phyloP scores from a whole-genome alignment of 371 early-diverging fungal species.

The Blakeslea trispora region DNA sequence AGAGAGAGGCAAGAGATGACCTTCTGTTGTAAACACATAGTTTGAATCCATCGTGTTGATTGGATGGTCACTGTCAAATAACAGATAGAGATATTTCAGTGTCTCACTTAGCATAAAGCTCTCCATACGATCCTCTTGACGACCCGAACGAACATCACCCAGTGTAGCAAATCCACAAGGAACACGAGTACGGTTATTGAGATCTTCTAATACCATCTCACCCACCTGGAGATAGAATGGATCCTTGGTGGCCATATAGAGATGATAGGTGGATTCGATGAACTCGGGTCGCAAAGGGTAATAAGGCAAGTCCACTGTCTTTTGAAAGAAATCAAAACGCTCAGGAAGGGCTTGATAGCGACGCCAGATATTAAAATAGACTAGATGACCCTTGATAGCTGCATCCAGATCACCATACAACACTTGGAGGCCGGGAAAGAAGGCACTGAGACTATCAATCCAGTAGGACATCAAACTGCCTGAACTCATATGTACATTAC shows the following conservation, averaged over 20 bases:
- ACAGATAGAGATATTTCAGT: constrained; percentile 88
- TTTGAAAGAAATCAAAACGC: constrained; percentile 72
- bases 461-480: constrained; percentile 71
- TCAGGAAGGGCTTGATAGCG: constrained; percentile 86
- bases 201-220: constrained; percentile 79
- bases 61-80: constrained; percentile 53
- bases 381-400: constrained; percentile 79
- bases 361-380: constrained; percentile 87
- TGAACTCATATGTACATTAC: constrained; percentile 81
- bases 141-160: constrained; percentile 63
- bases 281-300: constrained; percentile 95
- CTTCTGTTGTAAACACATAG: constrained; percentile 91
- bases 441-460: constrained; percentile 92
- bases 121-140: constrained; percentile 89
- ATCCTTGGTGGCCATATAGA: constrained; percentile 89
- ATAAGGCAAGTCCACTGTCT: constrained; percentile 61
- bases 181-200: constrained; percentile 71
- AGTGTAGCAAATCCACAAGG: constrained; percentile 87
- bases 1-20: constrained; percentile 65
- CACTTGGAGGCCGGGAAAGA: constrained; percentile 90
- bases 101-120: constrained; percentile 95
- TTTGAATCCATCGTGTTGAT: constrained; percentile 72
- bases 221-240: constrained; percentile 91
- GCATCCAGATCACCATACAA: constrained; percentile 78
- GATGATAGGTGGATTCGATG: constrained; percentile 90